Evolutionary conservation across 257 asterid genomes (phyloP).

Genomic region (Scutellaria barbata): DNA sequence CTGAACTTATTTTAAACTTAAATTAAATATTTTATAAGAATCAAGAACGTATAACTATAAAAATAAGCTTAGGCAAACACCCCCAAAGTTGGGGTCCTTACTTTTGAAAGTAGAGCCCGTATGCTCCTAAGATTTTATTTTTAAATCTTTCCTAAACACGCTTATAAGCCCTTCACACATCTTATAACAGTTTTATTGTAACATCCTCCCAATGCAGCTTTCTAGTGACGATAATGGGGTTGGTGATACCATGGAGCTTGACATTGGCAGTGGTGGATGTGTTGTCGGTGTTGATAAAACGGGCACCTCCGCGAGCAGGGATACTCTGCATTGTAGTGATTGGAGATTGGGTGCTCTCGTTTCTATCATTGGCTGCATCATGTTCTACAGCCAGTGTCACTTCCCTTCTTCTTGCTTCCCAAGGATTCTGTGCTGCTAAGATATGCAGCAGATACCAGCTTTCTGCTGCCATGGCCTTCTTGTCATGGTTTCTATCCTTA

Average conservation of each 20-base stretch:
- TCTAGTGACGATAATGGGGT: slow-evolving; percentile 86
- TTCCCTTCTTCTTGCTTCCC: slow-evolving; percentile 60
- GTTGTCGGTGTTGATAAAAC: slow-evolving; percentile 63
- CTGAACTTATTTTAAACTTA: too few relatives aligned
- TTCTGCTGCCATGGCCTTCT: slow-evolving; percentile 89
- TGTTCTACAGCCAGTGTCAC: slow-evolving; percentile 82
- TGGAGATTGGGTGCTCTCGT: slow-evolving; percentile 87
- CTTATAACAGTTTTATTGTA: too few relatives aligned
- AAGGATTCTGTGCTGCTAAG: slow-evolving; percentile 55
- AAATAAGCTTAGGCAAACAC: too few relatives aligned
- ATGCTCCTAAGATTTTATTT: too few relatives aligned
- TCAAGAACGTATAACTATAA: too few relatives aligned
- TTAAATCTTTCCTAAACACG: too few relatives aligned
- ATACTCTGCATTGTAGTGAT: slow-evolving; percentile 59
- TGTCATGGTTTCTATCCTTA: slow-evolving; percentile 80
- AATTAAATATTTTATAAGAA: too few relatives aligned
- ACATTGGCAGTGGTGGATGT: slow-evolving; percentile 80
- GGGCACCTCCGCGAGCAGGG: slow-evolving; percentile 66
- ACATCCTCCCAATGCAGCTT: slow-evolving; percentile 48
- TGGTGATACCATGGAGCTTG: slow-evolving; percentile 92
- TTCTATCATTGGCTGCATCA: slow-evolving; percentile 84
- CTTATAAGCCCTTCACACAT: too few relatives aligned
- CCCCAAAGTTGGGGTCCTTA: too few relatives aligned
- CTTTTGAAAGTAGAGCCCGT: too few relatives aligned
- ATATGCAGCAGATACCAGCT: slow-evolving; percentile 76